These are phyloP conservation scores for Podospora sp. DNA, from an alignment of 495 filamentous ascomycete genomes.

Conservation along the genomic window DNA sequence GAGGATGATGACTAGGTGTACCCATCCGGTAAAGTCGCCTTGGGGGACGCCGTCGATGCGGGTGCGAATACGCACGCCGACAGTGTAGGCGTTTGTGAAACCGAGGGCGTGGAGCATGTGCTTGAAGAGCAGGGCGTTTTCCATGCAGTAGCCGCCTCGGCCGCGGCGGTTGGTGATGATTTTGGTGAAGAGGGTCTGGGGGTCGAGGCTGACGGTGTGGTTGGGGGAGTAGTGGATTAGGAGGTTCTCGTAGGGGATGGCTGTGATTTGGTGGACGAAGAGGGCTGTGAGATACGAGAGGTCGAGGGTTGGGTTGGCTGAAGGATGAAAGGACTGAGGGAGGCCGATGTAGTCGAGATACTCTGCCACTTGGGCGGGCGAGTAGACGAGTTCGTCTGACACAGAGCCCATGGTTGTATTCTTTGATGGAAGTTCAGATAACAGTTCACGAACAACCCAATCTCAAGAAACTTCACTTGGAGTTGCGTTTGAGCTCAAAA, in stretches of 20 bases:
- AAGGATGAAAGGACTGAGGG: constrained; percentile 31
- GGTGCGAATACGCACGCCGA: constrained; percentile 40
- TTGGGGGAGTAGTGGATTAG: constrained; percentile 47
- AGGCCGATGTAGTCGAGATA: constrained; percentile 38
- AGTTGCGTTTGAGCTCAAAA: neutral
- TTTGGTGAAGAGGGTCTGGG: constrained; percentile 61
- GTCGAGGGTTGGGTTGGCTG: constrained; percentile 29
- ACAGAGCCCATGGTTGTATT: neutral
- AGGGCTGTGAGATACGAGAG: constrained; percentile 46
- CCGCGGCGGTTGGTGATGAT: constrained; percentile 55
- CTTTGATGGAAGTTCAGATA: neutral
- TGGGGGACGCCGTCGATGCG: constrained; percentile 34
- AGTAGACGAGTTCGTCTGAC: constrained; percentile 17
- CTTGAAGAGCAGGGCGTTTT: constrained; percentile 64
- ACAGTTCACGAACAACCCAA: neutral
- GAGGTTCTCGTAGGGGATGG: constrained; percentile 72
- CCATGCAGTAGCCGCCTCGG: constrained; percentile 74
- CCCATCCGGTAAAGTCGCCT: constrained; percentile 49
- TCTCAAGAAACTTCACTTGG: neutral
- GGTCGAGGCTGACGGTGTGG: constrained; percentile 55
- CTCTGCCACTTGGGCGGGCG: constrained; percentile 24
- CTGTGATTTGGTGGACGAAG: constrained; percentile 56
- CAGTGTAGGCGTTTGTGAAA: constrained; percentile 52
- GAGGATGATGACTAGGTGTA: constrained; percentile 64
- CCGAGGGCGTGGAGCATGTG: constrained; percentile 62